Base-by-base conservation (phyloP, 2,329 filamentous ascomycete species). In the Bipolaris cookei region DNA sequence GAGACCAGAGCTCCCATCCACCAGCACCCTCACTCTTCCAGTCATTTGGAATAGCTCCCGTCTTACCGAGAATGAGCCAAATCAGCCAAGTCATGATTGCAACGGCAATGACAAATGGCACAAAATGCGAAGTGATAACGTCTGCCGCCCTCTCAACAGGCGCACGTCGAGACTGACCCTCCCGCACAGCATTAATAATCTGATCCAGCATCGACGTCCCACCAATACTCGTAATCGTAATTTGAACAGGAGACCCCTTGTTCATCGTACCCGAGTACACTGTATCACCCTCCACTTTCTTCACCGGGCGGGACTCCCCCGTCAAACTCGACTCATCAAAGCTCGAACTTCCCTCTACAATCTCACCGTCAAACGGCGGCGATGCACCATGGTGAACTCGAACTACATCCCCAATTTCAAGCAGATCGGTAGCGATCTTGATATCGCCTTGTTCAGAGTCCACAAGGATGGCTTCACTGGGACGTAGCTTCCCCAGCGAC, bases 281-380 rank as follows among this genome's bases (percentile, higher is more conserved):
- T 14, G 80, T 78, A 56, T 91, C 89, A 3, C 86, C 88, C 2
- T 78, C 65, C 0, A 48, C 60, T 76, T 93, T 93, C 67, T 82
- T 82, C 53, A 92, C 84, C 0, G 84, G 84, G 6, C 84, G 83
- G 13, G 90, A 90, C 76, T 93, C 90, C 50, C 90, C 90, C 1
- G 94, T 97, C 58, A 98, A 81, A 60, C 92, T 96, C 10, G 92
- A 93, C 74, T 98, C 94, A 70, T 97, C 92, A 68, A 97, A 97
- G 47, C 81, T 75, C 83, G 86, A 82, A 3, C 86, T 88, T 1
- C 77, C 76, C 20, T 78, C 71, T 10, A 83, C 66, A 18, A 96
- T 69, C 3, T 77, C 72, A 6, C 93, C 93, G 71, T 97, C 94
- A 4, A 89, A 91, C 0, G 94, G 90, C 0, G 94, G 94, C 0